Conservation (phyloP, 257 asterid species). For the Prunella vulgaris region DNA sequence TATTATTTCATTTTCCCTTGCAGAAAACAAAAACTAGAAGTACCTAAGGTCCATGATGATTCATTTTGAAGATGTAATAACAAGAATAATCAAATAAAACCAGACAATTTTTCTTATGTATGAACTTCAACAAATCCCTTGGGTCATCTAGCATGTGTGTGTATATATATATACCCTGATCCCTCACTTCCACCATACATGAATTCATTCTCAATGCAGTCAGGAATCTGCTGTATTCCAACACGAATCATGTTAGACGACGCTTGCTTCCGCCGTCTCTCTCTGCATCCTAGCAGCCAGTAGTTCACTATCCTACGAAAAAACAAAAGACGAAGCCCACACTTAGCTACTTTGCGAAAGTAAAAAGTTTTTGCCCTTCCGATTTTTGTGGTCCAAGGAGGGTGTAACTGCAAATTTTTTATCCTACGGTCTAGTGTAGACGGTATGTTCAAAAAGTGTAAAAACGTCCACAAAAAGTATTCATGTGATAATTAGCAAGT, state of each 20-base stretch:
- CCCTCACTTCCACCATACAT: not conserved
- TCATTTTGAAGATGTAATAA: not conserved
- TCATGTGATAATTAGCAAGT: too few relatives aligned
- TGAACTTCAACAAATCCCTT: not conserved
- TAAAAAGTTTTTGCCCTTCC: not conserved
- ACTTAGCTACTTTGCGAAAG: not conserved
- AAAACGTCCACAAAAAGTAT: too few relatives aligned
- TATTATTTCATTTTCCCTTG: not conserved
- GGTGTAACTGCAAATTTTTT: not conserved
- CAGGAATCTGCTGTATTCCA: not conserved
- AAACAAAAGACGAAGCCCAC: not conserved
- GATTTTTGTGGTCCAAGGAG: not conserved
- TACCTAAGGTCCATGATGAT: too few relatives aligned
- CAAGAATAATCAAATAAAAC: not conserved
- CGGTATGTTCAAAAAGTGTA: too few relatives aligned
- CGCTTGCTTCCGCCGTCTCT: constrained; percentile 48
- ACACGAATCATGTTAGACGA: constrained; percentile 15
- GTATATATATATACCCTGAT: not conserved
- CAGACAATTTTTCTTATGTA: not conserved
- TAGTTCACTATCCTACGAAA: constrained; percentile 57
- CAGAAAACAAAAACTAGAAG: not conserved
- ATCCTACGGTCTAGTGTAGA: too few relatives aligned
- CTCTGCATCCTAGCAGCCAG: constrained; percentile 43
- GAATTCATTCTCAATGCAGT: not conserved
- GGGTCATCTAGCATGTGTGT: not conserved